Base-by-base conservation (phyloP, 805 yeast species). In the Scheffersomyces coipomensis region DNA sequence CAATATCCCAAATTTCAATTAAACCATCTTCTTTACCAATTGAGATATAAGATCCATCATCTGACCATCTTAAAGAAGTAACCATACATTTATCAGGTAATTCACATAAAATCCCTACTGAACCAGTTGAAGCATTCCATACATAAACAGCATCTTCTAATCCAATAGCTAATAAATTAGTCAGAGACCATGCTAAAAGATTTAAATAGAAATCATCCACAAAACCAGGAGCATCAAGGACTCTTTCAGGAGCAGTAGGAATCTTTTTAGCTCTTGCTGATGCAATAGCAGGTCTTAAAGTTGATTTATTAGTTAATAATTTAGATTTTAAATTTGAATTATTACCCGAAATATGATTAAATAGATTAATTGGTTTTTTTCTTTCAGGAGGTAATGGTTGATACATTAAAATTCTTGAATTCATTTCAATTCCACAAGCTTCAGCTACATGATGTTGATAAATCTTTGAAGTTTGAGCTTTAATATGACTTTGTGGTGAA, bases 221-320 rank as follows among this genome's bases (percentile, higher is more conserved):
- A 42, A 90, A 75, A 0, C 96, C 97, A 0, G 99, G 99, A 0
- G 98, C 99, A 64, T 93, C 99, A 29, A 93, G 71, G 1, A 93
- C 95, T 46, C 96, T 76, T 48, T 88, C 96, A 1, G 99, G 98
- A 24, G 88, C 86, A 0, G 88, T 79, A 19, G 95, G 88, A 34
- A 93, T 75, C 50, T 81, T 83, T 48, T 95, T 79, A 35, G 87
- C 77, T 52, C 89, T 71, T 13, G 85, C 81, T 26, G 80, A 73
- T 4, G 84, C 85, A 19, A 75, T 69, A 10, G 74, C 64, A 0
- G 81, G 75, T 9, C 71, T 64, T 33, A 66, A 53, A 26, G 66
- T 56, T 35, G 62, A 61, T 33, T 50, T 52, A 55, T 42, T 57
- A 46, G 51, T 58, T 29, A 60, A 52, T 33, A 63, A 52, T 56